Base-by-base conservation (phyloP, 495 filamentous ascomycete genomes). In the Glonium stellatum region DNA sequence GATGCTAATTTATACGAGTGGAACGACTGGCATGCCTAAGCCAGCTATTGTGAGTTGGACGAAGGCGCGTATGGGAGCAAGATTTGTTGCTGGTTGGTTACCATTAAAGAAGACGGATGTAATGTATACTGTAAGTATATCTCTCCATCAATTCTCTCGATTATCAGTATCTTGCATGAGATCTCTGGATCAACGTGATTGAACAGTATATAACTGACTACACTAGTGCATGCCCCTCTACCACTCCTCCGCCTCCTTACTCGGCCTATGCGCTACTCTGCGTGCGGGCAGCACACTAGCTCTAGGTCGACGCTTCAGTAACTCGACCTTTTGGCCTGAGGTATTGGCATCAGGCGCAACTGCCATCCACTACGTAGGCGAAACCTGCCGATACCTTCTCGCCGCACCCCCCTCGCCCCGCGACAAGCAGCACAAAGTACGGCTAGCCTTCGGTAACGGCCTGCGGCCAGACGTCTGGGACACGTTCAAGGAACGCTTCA, bases 381-480 rank as follows among this genome's bases (percentile, higher is more conserved):
- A 98, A 70, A 96, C 89, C 0, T 89, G 90, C 60, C 86, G 93
- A 1, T 98, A 98, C 70, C 81, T 98, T 15, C 80, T 97, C 41
- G 78, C 88, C 0, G 83, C 85, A 0, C 83, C 89, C 0, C 80
- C 87, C 70, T 81, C 25, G 82, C 85, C 4, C 64, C 76, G 90
- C 37, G 93, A 97, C 71, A 82, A 80, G 58, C 82, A 86, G 59
- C 85, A 97, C 74, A 82, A 77, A 0, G 79, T 97, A 4, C 85
- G 87, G 2, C 46, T 88, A n/a, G 92, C 90, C 0, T 89, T 92
- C 58, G 93, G 93, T 9, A 98, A 98, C 66, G 93, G 93, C 15
- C 75, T 98, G 23, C 84, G 93, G 0, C 91, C 92, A 0, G 93
- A 98, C 67, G 84, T 97, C 34, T 98, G 93, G 93, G 81, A 87